Evolutionary conservation across 2,329 filamentous ascomycete species (phyloP).

Genomic region (Lasiodiplodia theobromae): DNA sequence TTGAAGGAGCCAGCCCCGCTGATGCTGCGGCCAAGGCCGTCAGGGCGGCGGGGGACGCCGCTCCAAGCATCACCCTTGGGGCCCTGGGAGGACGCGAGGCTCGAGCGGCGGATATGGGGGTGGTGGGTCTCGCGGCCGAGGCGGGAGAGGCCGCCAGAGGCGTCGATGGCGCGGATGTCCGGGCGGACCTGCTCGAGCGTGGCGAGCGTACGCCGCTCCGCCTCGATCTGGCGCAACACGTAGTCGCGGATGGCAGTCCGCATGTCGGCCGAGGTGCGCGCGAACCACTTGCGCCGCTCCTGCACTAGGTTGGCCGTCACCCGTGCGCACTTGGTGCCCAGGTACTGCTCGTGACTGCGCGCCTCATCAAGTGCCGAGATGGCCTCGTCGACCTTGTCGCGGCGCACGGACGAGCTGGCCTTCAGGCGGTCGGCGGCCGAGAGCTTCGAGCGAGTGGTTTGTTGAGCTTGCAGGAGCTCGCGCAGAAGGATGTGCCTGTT

Average conservation of each 20-base stretch:
- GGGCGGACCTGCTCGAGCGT: slow-evolving; percentile 92
- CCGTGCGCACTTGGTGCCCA: slow-evolving; percentile 83
- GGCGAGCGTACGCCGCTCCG: slow-evolving; percentile 88
- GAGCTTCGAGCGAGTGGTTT: slow-evolving; percentile 80
- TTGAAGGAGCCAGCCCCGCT: slow-evolving; percentile 67
- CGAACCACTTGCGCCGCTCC: slow-evolving; percentile 91
- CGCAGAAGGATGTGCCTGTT: slow-evolving; percentile 96
- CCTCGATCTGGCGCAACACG: slow-evolving; percentile 92
- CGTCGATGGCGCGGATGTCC: slow-evolving; percentile 91
- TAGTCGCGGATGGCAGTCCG: slow-evolving; percentile 87
- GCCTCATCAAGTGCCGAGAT: slow-evolving; percentile 90
- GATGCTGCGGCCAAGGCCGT: slow-evolving; percentile 78
- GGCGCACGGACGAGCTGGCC: slow-evolving; percentile 81
- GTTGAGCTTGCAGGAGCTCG: slow-evolving; percentile 90
- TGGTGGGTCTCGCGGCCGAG: slow-evolving; percentile 85
- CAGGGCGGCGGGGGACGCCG: slow-evolving; percentile 80
- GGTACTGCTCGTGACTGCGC: slow-evolving; percentile 77
- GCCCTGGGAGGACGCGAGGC: slow-evolving; percentile 86
- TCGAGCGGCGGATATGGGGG: slow-evolving; percentile 74
- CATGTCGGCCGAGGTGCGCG: slow-evolving; percentile 83
- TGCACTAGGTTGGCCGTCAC: slow-evolving; percentile 88
- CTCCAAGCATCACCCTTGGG: slow-evolving; percentile 99
- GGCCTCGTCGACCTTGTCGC: slow-evolving; percentile 98
- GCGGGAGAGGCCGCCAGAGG: slow-evolving; percentile 85
- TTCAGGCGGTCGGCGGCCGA: slow-evolving; percentile 89